Percentiles rank a stretch among this genome's conserved stretches.
These are phyloP conservation scores for Gymnopilus dilepis DNA, from an alignment of 768 basidiomycete species.

Conservation along the genomic window DNA sequence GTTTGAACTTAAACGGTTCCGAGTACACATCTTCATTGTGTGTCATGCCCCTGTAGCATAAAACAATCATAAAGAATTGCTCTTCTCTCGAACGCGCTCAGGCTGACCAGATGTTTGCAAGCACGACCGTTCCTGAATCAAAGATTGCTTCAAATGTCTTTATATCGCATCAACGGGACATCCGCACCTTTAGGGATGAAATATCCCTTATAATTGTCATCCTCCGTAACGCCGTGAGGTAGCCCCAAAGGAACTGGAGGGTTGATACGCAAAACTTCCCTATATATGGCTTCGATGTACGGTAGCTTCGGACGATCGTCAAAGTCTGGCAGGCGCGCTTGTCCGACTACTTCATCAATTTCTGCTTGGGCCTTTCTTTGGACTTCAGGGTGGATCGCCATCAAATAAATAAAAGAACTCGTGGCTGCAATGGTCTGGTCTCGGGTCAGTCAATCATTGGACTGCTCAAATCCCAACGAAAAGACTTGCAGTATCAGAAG, in stretches of 20 bases:
- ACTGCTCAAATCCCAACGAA: too few relatives aligned
- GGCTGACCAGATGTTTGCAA: background rate
- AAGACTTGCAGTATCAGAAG: constrained; percentile 9
- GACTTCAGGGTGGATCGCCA: constrained; percentile 34
- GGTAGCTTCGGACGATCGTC: constrained; percentile 31
- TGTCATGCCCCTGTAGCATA: constrained; percentile 26
- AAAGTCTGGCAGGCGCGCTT: constrained; percentile 31
- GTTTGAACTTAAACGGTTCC: constrained; percentile 32
- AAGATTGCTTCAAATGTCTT: too few relatives aligned
- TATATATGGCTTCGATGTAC: constrained; percentile 25
- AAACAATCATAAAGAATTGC: background rate
- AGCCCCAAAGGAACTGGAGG: constrained; percentile 22
- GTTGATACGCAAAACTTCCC: constrained; percentile 19
- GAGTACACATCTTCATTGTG: constrained; percentile 30
- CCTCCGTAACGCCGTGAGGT: constrained; percentile 27
- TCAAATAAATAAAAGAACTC: constrained; percentile 32
- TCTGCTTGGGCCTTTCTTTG: constrained; percentile 38
- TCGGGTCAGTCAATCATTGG: too few relatives aligned
- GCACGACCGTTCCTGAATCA: background rate
- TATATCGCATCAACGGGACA: too few relatives aligned
- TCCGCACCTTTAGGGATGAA: constrained; percentile 28
- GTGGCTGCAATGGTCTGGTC: constrained; percentile 14
- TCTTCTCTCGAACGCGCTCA: background rate
- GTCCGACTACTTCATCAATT: constrained; percentile 37
- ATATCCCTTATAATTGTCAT: constrained; percentile 28